Evolutionary conservation across 192 early-diverging fungal genomes (phyloP), one percentile per base, ranked within the genome.

Genomic region (Lunasporangiospora selenospora): DNA sequence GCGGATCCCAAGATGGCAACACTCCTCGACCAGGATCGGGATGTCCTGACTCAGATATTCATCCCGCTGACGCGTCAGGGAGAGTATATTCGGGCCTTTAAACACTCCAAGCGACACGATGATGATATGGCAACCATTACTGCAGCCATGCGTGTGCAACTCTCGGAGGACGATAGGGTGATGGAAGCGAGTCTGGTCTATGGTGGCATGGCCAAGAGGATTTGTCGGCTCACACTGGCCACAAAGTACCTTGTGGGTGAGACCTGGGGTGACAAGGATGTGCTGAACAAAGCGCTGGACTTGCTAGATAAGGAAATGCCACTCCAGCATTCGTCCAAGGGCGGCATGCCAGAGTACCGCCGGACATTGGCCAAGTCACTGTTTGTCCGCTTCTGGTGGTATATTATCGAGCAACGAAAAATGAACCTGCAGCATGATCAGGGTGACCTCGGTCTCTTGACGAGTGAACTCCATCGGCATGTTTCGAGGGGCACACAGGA

Each of bases 51-150:
- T 8, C 75, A 79, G n/a, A 83, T 94, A 15, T 64, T 75, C 39
- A 81, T 95, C 58, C 92, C 92, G 26, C 84, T 87, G 58, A 85
- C 81, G 39, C 43, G 41, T 5, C 39, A 54, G 33, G 64, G 81
- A 40, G 88, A 93, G 71, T 84, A 83, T 47, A 83, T 88, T 12
- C 70, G 82, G 29, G 89, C 89, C 8, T 95, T 87, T 81, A 94
- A 94, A 80, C 92, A 94, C 78, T 86, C 94, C 51, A 92, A 93
- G 75, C 81, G 94, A 75, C 88, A 87, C 75, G 89, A 93, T 75
- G 92, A 93, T 65, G 91, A 93, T 67, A 94, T 94, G 55, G 90
- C 94, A 11, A 94, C 93, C 62, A 92, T 91, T 47, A 94, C 91
- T 29, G 85, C 90, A 41, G 88, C 84, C 4, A 75, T 94, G n/a